Evolutionary conservation across 257 asterid genomes (phyloP).

Genomic region (Nicotiana undulata): DNA sequence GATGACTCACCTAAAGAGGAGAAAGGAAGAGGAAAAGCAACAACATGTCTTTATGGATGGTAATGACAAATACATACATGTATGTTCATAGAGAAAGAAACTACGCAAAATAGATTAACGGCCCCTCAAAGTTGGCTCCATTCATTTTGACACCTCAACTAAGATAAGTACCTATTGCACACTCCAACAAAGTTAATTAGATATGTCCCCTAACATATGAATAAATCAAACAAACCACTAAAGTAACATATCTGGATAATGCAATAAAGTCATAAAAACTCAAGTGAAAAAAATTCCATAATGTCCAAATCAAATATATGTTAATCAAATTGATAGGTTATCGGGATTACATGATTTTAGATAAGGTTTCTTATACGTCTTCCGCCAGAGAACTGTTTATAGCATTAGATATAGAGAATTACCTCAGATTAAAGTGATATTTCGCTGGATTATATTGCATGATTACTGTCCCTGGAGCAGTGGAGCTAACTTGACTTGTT

Average conservation of each 20-base stretch:
- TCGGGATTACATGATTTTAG: not conserved
- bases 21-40: too few species aligned
- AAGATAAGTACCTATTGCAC: too few species aligned
- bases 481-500: too few species aligned
- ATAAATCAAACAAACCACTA: not conserved
- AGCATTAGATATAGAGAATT: not conserved
- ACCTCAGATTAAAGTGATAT: not conserved
- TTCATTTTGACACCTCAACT: too few species aligned
- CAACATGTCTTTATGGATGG: too few species aligned
- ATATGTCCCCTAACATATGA: not conserved
- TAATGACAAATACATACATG: too few species aligned
- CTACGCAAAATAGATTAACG: too few species aligned
- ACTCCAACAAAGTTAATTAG: not conserved
- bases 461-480: too few species aligned
- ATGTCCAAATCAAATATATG: not conserved
- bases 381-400: not conserved
- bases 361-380: not conserved
- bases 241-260: not conserved
- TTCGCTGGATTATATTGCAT: not conserved
- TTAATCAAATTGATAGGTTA: not conserved
- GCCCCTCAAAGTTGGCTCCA: too few species aligned
- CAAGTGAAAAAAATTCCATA: not conserved
- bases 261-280: not conserved
- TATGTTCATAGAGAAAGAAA: too few species aligned
- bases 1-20: too few species aligned